Conservation (phyloP, 2,329 filamentous ascomycete genomes). For the Rhynchosporium agropyri region DNA sequence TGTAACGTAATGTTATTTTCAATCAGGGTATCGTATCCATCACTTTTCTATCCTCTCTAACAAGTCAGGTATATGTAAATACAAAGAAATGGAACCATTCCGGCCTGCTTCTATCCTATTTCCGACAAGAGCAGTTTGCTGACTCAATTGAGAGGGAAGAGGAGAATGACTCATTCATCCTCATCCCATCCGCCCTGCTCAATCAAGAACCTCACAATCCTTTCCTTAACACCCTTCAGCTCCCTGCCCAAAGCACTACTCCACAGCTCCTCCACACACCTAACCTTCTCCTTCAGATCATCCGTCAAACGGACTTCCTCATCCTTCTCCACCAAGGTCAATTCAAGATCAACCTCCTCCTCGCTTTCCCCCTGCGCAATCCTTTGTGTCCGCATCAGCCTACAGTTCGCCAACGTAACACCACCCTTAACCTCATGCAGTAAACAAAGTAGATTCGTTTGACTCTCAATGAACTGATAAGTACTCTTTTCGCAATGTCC, state of each 20-base stretch:
- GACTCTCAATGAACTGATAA: conserved; percentile 95
- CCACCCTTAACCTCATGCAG: conserved; percentile 88
- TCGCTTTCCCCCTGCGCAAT: conserved; percentile 44
- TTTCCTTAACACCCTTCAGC: conserved; percentile 71
- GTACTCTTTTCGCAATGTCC: conserved; percentile 89
- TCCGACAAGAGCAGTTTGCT: background rate
- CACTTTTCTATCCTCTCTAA: background rate
- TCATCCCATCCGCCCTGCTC: conserved; percentile 82
- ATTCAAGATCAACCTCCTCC: conserved; percentile 45
- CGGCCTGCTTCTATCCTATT: background rate
- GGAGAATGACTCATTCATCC: conserved; percentile 24
- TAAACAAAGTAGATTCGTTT: conserved; percentile 87
- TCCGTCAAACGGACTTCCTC: conserved; percentile 75
- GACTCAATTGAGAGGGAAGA: background rate
- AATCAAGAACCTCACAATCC: conserved; percentile 73
- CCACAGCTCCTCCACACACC: conserved; percentile 91
- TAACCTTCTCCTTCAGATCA: conserved; percentile 91
- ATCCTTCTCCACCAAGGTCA: conserved; percentile 60
- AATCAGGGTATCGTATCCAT: conserved; percentile 13
- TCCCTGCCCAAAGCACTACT: conserved; percentile 79
- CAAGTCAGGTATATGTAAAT: conserved; percentile 5
- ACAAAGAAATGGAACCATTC: conserved; percentile 4
- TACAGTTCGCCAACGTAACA: conserved; percentile 69
- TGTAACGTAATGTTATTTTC: background rate
- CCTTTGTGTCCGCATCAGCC: conserved; percentile 68